Evolutionary conservation across 1,139 yeast genomes (phyloP).

Genomic region (Magnusiomyces paraingens): DNA sequence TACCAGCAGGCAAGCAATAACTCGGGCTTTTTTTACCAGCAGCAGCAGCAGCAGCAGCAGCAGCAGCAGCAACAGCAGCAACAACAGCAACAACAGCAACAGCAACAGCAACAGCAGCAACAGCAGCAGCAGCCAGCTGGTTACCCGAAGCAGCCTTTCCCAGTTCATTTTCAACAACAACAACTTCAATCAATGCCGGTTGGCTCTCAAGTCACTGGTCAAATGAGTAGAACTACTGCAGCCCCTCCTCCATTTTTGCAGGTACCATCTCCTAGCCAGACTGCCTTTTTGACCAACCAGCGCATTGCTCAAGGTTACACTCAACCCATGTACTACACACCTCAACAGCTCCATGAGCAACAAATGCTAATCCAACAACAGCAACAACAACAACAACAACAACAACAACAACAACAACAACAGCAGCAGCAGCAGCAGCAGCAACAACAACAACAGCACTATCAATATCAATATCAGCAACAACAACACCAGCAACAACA

Average conservation of each 20-base stretch:
- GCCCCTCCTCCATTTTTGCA: conserved; percentile 24
- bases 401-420: conserved; percentile 19
- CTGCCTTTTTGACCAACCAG: conserved; percentile 23
- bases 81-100: conserved; percentile 13
- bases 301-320: conserved; percentile 19
- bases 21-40: conserved; percentile 24
- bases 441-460: conserved; percentile 15
- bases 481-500: conserved; percentile 17
- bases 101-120: conserved; percentile 14
- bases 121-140: neutral
- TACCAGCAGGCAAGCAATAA: conserved; percentile 17
- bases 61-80: conserved; percentile 15
- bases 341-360: conserved; percentile 18
- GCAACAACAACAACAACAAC: conserved; percentile 12
- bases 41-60: conserved; percentile 17
- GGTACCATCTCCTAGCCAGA: conserved; percentile 26
- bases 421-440: conserved; percentile 14
- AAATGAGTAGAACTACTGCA: neutral
- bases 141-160: neutral
- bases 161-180: neutral
- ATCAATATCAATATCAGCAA: conserved; percentile 16
- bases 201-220: neutral
- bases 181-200: too few species aligned
- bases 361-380: conserved; percentile 15
- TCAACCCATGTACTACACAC: conserved; percentile 17